phyloP scores from a whole-genome alignment of 2,329 filamentous ascomycete species.

The Colletotrichum lini region DNA sequence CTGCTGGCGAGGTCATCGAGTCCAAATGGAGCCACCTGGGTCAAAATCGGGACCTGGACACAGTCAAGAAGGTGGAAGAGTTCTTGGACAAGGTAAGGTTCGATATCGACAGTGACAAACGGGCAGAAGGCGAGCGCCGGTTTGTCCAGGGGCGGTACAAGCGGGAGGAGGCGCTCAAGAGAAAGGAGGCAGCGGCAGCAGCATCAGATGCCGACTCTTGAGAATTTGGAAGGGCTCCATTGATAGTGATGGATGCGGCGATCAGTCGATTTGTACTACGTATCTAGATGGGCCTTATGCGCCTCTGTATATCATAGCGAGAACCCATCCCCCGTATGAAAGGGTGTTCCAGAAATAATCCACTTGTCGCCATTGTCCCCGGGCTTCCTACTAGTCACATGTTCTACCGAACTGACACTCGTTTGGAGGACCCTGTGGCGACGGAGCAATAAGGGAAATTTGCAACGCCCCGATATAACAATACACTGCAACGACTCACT shows the following conservation, averaged over 20 bases:
- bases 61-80: constrained; percentile 70
- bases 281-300: constrained; percentile 3
- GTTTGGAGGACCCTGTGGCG: too few relatives aligned
- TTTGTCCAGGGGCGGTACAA: constrained; percentile 30
- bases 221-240: background rate
- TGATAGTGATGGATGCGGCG: background rate
- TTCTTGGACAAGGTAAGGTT: constrained; percentile 68
- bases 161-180: constrained; percentile 16
- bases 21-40: constrained; percentile 70
- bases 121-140: constrained; percentile 32
- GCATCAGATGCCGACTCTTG: background rate
- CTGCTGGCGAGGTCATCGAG: constrained; percentile 60
- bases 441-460: too few relatives aligned
- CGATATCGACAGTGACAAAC: constrained; percentile 45
- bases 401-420: background rate
- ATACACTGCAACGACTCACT: background rate
- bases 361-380: background rate
- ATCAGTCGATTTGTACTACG: constrained; percentile 27
- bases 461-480: constrained; percentile 12
- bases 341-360: background rate
- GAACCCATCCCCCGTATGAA: background rate
- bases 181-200: constrained; percentile 12
- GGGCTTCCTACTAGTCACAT: background rate
- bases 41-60: constrained; percentile 64
- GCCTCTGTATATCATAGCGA: constrained; percentile 22